Percentiles rank a stretch among this genome's conserved stretches.
Conservation (phyloP, 1,139 yeast species). For the Saccharomyces hybrid region DNA sequence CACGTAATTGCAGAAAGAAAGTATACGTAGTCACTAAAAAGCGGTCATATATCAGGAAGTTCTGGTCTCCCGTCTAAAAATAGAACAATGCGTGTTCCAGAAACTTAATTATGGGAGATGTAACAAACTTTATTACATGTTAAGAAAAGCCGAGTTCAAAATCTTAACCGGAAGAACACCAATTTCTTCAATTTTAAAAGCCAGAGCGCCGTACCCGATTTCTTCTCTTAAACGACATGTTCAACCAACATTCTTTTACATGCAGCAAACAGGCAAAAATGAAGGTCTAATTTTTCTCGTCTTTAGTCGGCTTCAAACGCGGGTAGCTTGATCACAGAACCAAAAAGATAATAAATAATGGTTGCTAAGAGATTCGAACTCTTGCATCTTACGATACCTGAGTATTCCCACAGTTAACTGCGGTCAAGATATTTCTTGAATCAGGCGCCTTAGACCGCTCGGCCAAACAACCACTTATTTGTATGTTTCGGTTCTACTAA, state of each 20-base stretch:
- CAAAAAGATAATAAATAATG: neutral
- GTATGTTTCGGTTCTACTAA: neutral
- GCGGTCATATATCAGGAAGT: neutral
- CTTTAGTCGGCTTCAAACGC: neutral
- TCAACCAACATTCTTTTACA: too few species aligned
- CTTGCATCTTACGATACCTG: constrained; percentile 11
- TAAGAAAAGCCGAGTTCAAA: neutral
- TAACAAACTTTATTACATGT: neutral
- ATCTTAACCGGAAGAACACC: neutral
- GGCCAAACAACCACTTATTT: constrained; percentile 4
- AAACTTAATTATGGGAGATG: neutral
- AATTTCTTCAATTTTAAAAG: too few species aligned
- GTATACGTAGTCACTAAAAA: neutral
- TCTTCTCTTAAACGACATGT: too few species aligned
- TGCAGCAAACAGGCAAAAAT: neutral
- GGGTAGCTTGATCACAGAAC: neutral
- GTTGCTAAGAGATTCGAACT: constrained; percentile 9
- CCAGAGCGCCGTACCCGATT: neutral
- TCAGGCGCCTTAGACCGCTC: constrained; percentile 7
- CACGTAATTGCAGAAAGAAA: too few species aligned
- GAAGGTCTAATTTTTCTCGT: neutral
- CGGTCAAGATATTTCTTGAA: constrained; percentile 5
- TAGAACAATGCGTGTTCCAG: neutral
- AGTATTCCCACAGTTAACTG: constrained; percentile 6
- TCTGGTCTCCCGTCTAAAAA: neutral